Evolutionary conservation across 768 basidiomycete genomes (phyloP).

Genomic region (Hypholoma sublateritium): DNA sequence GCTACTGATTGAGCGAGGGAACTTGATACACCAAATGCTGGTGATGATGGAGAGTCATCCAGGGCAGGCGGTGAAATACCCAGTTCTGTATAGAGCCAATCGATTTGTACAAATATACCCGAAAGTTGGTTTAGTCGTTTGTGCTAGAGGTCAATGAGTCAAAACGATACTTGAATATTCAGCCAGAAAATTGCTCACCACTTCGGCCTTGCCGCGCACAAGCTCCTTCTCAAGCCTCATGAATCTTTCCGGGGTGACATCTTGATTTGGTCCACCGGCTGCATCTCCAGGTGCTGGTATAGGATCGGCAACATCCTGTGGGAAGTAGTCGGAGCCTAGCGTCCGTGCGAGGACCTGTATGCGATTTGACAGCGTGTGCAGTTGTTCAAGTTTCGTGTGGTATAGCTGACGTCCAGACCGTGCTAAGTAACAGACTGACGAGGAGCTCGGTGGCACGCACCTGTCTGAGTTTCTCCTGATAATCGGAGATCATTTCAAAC

Average conservation of each 20-base stretch:
- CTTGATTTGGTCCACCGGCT: conserved; percentile 47
- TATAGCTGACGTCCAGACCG: conserved; percentile 46
- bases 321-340: conserved; percentile 59
- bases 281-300: conserved; percentile 37
- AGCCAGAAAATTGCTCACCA: conserved; percentile 47
- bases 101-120: conserved; percentile 68
- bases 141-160: conserved; percentile 36
- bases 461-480: conserved; percentile 80
- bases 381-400: conserved; percentile 75
- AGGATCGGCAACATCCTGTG: conserved; percentile 53
- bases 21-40: conserved; percentile 22
- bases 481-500: conserved; percentile 63
- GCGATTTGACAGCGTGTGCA: conserved; percentile 69
- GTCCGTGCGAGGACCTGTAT: conserved; percentile 58
- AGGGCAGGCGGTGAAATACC: conserved; percentile 65
- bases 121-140: conserved; percentile 70
- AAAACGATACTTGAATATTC: too few species aligned
- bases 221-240: conserved; percentile 81
- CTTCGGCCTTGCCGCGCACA: conserved; percentile 82
- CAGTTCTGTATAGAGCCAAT: conserved; percentile 81
- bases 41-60: conserved; percentile 41
- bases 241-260: conserved; percentile 82
- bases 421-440: neutral
- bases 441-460: conserved; percentile 51
- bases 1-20: conserved; percentile 30